Base-by-base conservation (phyloP, 768 basidiomycete species). In the Hortiboletus campestris region DNA sequence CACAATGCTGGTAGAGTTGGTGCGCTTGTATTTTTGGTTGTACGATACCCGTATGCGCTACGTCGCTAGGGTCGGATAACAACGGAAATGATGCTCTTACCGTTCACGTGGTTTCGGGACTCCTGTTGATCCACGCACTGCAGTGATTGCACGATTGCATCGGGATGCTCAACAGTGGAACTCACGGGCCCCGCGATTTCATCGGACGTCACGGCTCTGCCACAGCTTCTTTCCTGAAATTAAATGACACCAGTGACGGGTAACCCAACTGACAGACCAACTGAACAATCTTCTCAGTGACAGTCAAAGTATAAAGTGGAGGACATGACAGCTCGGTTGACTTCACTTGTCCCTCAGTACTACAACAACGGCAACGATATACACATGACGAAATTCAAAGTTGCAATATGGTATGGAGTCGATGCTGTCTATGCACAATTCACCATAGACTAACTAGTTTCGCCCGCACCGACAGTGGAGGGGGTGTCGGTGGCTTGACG, bases 401-500 rank as follows among this genome's bases (percentile, higher is more conserved):
- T 70, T n/a, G 67, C 63, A 6, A 67, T 70, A 53, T 68, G 67
- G 67, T 68, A 57, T 35, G 57, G 34, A 12, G 22, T 49, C 34
- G 40, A 22, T 17, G n/a, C 4, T 14, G 13, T 20, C 5, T 14
- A 16, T 19, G 6, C 17, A 14, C 1, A 0, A 0, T 46, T 48
- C 29, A 22, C 36, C 22, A 31, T 1, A 35, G 9, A n/a, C 31
- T 53, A 43, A 48, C 48, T 6, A 2, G 2, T 20, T 36, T 51
- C 34, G 3, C 19, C 13, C 28, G 2, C 45, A 20, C 13, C 10
- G 19, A n/a, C 50, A 78, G 78, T 20, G 76, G 76, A 17, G 76
- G 76, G 2, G 77, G 77, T 6, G 69, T 78, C 28, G 75, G 71
- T 41, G 76, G 77, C 38, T 56, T 78, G 46, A 72, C 70, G 25